Base-by-base conservation (phyloP, 306 rosid species). In the Vachellia collinsii region DNA sequence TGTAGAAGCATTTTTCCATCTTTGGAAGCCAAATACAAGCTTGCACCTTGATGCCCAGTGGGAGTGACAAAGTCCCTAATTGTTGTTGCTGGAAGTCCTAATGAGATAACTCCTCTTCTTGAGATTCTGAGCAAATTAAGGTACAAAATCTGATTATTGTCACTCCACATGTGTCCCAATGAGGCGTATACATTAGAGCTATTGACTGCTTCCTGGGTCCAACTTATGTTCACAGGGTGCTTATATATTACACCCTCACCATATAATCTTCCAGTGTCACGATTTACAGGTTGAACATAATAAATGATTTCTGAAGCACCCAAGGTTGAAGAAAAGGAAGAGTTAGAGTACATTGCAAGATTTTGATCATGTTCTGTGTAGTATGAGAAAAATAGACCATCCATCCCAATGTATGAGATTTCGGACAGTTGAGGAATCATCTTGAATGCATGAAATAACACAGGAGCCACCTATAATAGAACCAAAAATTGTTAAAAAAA, bases 401-500 rank as follows among this genome's bases (percentile, higher is more conserved):
- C n/a, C n/a, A n/a, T n/a, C n/a, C n/a, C n/a, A n/a, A n/a, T n/a
- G n/a, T n/a, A n/a, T n/a, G n/a, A n/a, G n/a, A n/a, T n/a, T n/a
- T n/a, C n/a, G n/a, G n/a, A n/a, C n/a, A n/a, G n/a, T n/a, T n/a
- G n/a, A n/a, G n/a, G n/a, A n/a, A n/a, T n/a, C n/a, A n/a, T n/a
- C n/a, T n/a, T n/a, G n/a, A 80, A 76, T 70, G 90, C 88, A 80
- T 86, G 68, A 86, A 84, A 90, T 67, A 90, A 70, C 38, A 79
- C 37, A 4, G 90, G 91, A 76, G 94, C 90, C 77, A 88, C 83
- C 90, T 90, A 69, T 56, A 77, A 63, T 11, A 42, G 22, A n/a
- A 25, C 17, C 11, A 11, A 56, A 56, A 74, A 41, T 1, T 11
- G 0, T 10, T 0, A 0, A 3, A 41, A 43, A 25, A n/a, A 76